phyloP scores from a whole-genome alignment of 306 rosid species.

The Quercus dentata region DNA sequence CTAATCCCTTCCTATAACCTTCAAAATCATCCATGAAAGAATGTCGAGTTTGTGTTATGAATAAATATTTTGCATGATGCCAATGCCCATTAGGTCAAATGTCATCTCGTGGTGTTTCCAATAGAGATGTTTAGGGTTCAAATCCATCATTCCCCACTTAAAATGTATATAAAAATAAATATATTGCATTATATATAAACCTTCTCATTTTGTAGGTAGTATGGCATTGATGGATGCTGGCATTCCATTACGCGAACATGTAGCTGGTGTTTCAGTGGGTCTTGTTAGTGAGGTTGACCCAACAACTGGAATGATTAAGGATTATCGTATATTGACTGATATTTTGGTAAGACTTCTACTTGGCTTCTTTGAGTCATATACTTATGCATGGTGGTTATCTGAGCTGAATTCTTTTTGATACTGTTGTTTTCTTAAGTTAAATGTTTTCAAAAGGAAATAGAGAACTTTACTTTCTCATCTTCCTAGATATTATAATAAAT shows the following conservation, averaged over 20 bases:
- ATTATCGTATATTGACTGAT: slow-evolving; percentile 91
- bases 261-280: slow-evolving; percentile 96
- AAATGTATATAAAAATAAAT: background rate
- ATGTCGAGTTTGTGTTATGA: background rate
- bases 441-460: background rate
- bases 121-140: too few relatives aligned
- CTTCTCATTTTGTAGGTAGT: slow-evolving; percentile 54
- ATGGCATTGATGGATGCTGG: slow-evolving; percentile 99
- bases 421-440: background rate
- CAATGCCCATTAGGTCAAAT: too few relatives aligned
- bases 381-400: slow-evolving; percentile 12
- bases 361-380: slow-evolving; percentile 13
- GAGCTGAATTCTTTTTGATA: slow-evolving; percentile 8
- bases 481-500: background rate
- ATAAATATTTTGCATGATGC: background rate
- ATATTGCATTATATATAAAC: slow-evolving; percentile 5
- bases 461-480: background rate
- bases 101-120: too few relatives aligned
- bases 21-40: background rate
- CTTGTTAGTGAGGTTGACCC: slow-evolving; percentile 85
- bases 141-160: too few relatives aligned
- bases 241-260: slow-evolving; percentile 77
- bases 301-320: slow-evolving; percentile 61
- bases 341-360: slow-evolving; percentile 65
- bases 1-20: background rate